Conservation (phyloP, 169 alveolate genomes). For the Plasmodium vinckei region DNA sequence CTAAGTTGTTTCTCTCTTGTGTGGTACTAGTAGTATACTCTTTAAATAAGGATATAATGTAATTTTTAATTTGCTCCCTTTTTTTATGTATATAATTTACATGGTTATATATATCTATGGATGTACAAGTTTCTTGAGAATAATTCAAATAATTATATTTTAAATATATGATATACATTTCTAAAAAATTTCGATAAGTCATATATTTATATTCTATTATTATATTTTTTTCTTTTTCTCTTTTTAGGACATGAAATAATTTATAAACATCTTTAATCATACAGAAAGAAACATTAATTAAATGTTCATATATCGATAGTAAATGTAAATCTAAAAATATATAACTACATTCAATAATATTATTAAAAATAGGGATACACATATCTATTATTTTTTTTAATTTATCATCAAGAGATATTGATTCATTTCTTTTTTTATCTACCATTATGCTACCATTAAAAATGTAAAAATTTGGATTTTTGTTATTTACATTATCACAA, state of each 20-base stretch:
- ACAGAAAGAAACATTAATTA: conserved; percentile 25
- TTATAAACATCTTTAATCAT: conserved; percentile 61
- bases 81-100: conserved; percentile 12
- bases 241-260: conserved; percentile 16
- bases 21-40: not conserved
- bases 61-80: conserved; percentile 6
- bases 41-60: conserved; percentile 2
- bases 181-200: conserved; percentile 69
- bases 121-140: conserved; percentile 2
- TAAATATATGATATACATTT: conserved; percentile 57
- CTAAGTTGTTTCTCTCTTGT: not conserved
- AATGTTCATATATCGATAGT: conserved; percentile 49
- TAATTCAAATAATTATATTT: conserved; percentile 66
- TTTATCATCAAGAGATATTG: conserved; percentile 21
- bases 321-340: conserved; percentile 58
- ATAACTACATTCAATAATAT: conserved; percentile 52
- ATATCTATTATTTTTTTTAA: conserved; percentile 32
- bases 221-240: conserved; percentile 54
- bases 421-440: conserved; percentile 4
- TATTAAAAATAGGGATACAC: conserved; percentile 22
- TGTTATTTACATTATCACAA: not conserved
- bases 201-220: conserved; percentile 40
- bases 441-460: not conserved
- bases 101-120: conserved; percentile 3
- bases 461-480: too few relatives aligned